Base-by-base conservation (phyloP, 495 filamentous ascomycete species). In the Aspergillus ostianus region DNA sequence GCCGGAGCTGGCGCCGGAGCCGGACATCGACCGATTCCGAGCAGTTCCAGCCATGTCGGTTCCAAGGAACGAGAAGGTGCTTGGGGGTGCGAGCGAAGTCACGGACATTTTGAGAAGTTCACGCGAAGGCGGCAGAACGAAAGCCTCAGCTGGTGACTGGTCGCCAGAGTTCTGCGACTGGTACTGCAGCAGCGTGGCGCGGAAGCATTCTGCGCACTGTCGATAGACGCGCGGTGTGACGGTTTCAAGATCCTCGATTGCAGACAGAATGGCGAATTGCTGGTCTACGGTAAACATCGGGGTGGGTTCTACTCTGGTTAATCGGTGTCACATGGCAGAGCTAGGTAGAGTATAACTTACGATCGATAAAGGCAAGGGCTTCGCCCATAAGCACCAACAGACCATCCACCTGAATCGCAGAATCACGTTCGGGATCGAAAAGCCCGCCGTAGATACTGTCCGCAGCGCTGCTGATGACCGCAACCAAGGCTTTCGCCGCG, bases 361-460 rank as follows among this genome's bases (percentile, higher is more conserved):
- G 76, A 70, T 87, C 69, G 44, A 92, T 78, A 62, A 96, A 92
- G 1, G 88, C 80, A 18, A 91, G 78, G 0, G 87, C 86, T 73
- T 97, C 93, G 45, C 92, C 92, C 4, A 97, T 78, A 45, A 97
- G 78, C 55, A 87, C 82, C n/a, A 96, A 77, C 46, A 96, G 70
- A 51, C 90, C 90, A 63, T 96, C 92, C 49, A 96, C 90, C 58
- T 87, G 87, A 21, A 96, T 87, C 17, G 94, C 88, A 1, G 89
- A 85, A 61, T 89, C 89, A 18, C 89, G 82, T 26, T 82, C 77
- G 32, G 88, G 87, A 67, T 96, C 92, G 66, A 88, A 93, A 1
- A 96, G 78, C 17, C 93, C 92, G 52, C 92, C 93, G 57, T 89
- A 87, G 66, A 97, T 95, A 64, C 89, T 92, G 70, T 95, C 91